phyloP scores from a whole-genome alignment of 768 basidiomycete species.

The Cantharellus anzutake region DNA sequence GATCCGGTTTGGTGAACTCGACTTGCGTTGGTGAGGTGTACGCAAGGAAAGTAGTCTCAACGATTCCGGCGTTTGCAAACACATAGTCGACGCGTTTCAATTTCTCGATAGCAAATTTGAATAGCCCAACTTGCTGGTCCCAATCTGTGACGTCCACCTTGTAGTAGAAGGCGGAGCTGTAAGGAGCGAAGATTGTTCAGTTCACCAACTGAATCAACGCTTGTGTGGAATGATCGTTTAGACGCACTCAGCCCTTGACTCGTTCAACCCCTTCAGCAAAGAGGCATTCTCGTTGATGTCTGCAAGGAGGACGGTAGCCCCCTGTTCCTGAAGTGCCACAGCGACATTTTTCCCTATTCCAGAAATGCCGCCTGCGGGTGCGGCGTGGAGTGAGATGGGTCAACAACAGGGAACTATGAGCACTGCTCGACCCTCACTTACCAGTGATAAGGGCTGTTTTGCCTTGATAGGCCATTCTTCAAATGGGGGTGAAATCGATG shows the following conservation, averaged over 20 bases:
- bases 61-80: background rate
- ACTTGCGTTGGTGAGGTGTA: background rate
- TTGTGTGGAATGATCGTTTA: background rate
- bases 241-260: background rate
- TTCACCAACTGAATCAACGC: background rate
- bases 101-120: constrained; percentile 27
- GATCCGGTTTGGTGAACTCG: background rate
- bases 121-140: constrained; percentile 34
- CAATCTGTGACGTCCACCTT: constrained; percentile 33
- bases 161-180: constrained; percentile 18
- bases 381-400: background rate
- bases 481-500: no score
- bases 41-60: background rate
- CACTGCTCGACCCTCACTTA: background rate
- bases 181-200: background rate
- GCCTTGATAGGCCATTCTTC: background rate
- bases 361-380: background rate
- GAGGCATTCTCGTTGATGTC: background rate
- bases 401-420: background rate
- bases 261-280: background rate
- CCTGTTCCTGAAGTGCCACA: background rate
- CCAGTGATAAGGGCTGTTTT: background rate
- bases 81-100: background rate
- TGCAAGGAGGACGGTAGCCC: background rate
- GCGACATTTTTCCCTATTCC: background rate